phyloP scores from a whole-genome alignment of 345 rosid species.

The Isatis tinctoria region DNA sequence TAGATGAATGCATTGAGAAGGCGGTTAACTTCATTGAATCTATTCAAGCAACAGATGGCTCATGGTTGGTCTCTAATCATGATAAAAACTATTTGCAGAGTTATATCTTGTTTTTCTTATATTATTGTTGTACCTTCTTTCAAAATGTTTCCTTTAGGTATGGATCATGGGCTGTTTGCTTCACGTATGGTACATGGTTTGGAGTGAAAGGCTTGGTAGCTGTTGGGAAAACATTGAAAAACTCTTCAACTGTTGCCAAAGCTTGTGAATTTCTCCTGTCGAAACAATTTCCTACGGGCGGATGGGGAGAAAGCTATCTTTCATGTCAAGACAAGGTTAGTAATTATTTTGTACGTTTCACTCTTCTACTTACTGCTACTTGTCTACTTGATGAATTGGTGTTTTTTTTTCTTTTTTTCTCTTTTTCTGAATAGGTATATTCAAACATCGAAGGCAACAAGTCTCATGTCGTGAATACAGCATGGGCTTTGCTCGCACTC shows the following conservation, averaged over 20 bases:
- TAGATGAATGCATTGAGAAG: constrained; percentile 67
- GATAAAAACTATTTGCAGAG: not conserved
- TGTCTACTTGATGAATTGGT: not conserved
- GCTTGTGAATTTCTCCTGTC: constrained; percentile 87
- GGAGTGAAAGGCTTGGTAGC: constrained; percentile 77
- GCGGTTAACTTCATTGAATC: constrained; percentile 60
- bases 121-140: not conserved
- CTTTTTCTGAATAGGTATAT: constrained; percentile 39
- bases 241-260: constrained; percentile 55
- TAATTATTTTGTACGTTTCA: not conserved
- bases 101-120: not conserved
- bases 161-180: constrained; percentile 96
- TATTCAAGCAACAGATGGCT: constrained; percentile 79
- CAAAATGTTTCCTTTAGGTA: constrained; percentile 48
- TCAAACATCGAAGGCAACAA: constrained; percentile 48
- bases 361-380: not conserved
- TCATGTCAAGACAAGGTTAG: constrained; percentile 86
- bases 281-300: constrained; percentile 76
- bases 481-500: constrained; percentile 64
- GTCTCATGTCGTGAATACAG: constrained; percentile 58
- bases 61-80: constrained; percentile 61
- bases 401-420: not conserved
- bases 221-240: constrained; percentile 60
- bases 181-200: constrained; percentile 82
- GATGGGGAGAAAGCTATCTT: constrained; percentile 99